These are phyloP conservation scores for Ganoderma leucocontextum DNA, from an alignment of 1,284 basidiomycete genomes.

Conservation along the genomic window DNA sequence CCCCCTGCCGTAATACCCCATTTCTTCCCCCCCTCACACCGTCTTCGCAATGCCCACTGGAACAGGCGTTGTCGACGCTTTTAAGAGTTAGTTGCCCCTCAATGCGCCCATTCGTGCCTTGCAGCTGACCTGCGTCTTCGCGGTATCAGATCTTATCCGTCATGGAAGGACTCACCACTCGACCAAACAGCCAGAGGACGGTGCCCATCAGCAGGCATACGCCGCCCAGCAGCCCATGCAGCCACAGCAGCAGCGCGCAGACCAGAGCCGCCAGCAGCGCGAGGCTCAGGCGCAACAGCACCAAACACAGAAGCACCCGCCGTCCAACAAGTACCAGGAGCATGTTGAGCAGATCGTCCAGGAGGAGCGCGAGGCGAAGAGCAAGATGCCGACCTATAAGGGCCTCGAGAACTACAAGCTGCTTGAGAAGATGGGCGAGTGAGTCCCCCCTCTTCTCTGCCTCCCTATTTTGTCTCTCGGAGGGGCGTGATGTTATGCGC, in stretches of 20 bases:
- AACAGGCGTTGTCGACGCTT: slow-evolving; percentile 46
- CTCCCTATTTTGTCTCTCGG: neutral
- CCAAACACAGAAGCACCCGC: slow-evolving; percentile 45
- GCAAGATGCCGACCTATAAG: slow-evolving; percentile 83
- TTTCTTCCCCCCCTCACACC: slow-evolving; percentile 20
- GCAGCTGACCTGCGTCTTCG: slow-evolving; percentile 21
- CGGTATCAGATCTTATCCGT: slow-evolving; percentile 75
- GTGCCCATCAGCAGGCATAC: slow-evolving; percentile 39
- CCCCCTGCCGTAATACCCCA: slow-evolving; percentile 2
- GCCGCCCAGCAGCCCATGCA: slow-evolving; percentile 34
- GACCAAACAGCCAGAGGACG: slow-evolving; percentile 42
- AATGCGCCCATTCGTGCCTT: slow-evolving; percentile 13
- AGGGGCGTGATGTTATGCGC: slow-evolving; percentile 1
- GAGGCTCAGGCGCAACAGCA: slow-evolving; percentile 41
- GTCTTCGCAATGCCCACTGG: slow-evolving; percentile 41
- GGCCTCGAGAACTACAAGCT: slow-evolving; percentile 88
- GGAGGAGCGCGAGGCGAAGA: slow-evolving; percentile 79
- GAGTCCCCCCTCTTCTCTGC: slow-evolving; percentile 43
- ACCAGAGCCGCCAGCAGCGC: slow-evolving; percentile 38
- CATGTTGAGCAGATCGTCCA: slow-evolving; percentile 81
- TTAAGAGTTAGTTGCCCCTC: slow-evolving; percentile 40
- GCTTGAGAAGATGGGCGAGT: slow-evolving; percentile 97
- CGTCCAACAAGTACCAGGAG: slow-evolving; percentile 51
- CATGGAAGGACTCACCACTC: slow-evolving; percentile 79
- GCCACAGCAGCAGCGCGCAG: slow-evolving; percentile 44